Conservation (phyloP, 2,329 filamentous ascomycete species). For the Ampelomyces quisqualis region DNA sequence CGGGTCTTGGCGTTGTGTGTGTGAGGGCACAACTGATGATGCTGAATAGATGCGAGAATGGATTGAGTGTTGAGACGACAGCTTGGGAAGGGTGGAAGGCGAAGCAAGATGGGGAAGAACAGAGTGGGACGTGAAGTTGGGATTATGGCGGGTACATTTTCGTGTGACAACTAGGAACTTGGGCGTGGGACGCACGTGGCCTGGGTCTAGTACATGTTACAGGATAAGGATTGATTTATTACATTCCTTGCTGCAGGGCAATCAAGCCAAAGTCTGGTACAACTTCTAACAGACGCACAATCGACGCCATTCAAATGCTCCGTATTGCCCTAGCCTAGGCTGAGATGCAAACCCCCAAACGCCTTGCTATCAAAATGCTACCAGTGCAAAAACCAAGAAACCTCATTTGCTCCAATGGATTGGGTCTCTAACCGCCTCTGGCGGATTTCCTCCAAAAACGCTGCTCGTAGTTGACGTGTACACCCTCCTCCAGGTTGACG, state of each 20-base stretch:
- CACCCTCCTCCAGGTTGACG: conserved; percentile 39
- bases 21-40: conserved; percentile 5
- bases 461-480: conserved; percentile 62
- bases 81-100: conserved; percentile 56
- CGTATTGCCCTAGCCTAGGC: neutral
- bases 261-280: conserved; percentile 17
- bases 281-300: conserved; percentile 13
- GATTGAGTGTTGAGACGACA: conserved; percentile 63
- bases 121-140: neutral
- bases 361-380: conserved; percentile 44
- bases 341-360: conserved; percentile 30
- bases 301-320: conserved; percentile 27
- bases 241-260: neutral
- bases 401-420: too few species aligned
- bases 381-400: too few species aligned
- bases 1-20: conserved; percentile 24
- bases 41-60: conserved; percentile 51
- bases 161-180: too few species aligned
- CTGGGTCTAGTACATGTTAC: too few species aligned
- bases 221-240: neutral
- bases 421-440: conserved; percentile 22
- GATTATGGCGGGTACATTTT: neutral
- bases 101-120: conserved; percentile 21
- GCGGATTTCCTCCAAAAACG: conserved; percentile 57
- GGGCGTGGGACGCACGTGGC: neutral